phyloP scores from a whole-genome alignment of 306 rosid species.

The Cucumis hystrix region DNA sequence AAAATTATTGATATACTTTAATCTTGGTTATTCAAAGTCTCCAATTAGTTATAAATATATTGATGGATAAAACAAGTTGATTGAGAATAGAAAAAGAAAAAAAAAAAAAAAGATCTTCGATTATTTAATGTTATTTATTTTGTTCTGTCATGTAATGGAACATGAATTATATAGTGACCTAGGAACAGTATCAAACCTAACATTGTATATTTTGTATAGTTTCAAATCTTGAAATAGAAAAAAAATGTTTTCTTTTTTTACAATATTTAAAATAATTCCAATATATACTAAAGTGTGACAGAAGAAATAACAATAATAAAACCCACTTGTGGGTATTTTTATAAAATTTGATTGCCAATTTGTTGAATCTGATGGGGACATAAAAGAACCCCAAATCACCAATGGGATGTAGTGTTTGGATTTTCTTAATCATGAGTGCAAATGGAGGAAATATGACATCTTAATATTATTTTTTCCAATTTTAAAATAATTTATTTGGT shows the following conservation, averaged over 20 bases:
- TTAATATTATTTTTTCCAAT: neutral
- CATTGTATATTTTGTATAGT: neutral
- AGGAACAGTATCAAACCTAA: constrained; percentile 8
- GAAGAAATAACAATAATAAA: neutral
- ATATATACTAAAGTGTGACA: neutral
- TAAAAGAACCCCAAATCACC: neutral
- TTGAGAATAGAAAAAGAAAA: neutral
- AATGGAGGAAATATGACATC: constrained; percentile 1
- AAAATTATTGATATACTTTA: neutral
- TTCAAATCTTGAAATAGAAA: neutral
- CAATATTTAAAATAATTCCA: neutral
- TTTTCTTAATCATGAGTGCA: neutral
- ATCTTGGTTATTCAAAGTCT: neutral
- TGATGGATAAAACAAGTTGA: neutral
- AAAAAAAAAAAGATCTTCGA: neutral
- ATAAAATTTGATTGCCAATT: neutral
- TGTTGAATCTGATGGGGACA: neutral
- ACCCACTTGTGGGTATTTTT: constrained; percentile 1
- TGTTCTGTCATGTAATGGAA: neutral
- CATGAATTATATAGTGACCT: neutral
- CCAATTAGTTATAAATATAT: neutral
- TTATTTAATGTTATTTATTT: neutral
- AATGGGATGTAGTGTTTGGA: constrained; percentile 4
- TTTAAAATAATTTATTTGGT: neutral
- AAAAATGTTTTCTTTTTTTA: neutral